Percentiles rank a stretch among this genome's conserved stretches.
phyloP scores from a whole-genome alignment of 139 green algal genomes.

The Nannochloris sp. region DNA sequence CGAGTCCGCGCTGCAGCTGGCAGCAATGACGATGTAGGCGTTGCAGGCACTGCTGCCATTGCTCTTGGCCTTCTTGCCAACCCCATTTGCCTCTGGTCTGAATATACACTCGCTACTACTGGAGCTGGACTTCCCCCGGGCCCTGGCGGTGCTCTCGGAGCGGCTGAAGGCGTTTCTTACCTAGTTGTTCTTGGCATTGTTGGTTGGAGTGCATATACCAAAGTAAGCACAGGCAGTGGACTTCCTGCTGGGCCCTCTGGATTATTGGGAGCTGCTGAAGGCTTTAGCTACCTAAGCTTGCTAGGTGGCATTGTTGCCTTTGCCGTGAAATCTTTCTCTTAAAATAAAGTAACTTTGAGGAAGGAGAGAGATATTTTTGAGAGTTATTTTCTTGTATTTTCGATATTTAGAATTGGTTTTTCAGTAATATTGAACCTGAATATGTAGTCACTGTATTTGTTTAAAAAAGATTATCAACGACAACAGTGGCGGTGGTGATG shows the following conservation, averaged over 20 bases:
- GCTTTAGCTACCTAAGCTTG: constrained; percentile 24
- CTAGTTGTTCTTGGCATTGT: constrained; percentile 61
- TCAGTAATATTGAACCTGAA: neutral
- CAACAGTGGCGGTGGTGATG: no score
- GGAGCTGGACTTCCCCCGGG: constrained; percentile 53
- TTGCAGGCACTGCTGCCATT: constrained; percentile 1
- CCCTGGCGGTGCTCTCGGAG: constrained; percentile 32
- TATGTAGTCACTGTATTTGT: no score
- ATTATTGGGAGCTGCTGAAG: constrained; percentile 58
- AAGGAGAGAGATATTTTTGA: neutral
- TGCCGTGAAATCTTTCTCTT: no score
- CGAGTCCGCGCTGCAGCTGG: no score
- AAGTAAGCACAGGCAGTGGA: constrained; percentile 60
- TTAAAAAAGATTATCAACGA: no score
- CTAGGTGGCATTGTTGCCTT: constrained; percentile 10
- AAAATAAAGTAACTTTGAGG: neutral
- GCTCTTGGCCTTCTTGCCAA: constrained; percentile 31
- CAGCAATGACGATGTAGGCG: neutral
- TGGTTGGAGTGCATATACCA: constrained; percentile 56
- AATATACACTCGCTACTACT: constrained; percentile 62
- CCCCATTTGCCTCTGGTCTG: constrained; percentile 38
- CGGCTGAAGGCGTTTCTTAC: constrained; percentile 26
- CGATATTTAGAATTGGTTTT: neutral
- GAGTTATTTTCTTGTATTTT: neutral
- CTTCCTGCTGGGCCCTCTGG: constrained; percentile 60